Evolutionary conservation across 306 rosid genomes (phyloP), one percentile per base, ranked within the genome.

Genomic region (Fragaria nilgerrensis): DNA sequence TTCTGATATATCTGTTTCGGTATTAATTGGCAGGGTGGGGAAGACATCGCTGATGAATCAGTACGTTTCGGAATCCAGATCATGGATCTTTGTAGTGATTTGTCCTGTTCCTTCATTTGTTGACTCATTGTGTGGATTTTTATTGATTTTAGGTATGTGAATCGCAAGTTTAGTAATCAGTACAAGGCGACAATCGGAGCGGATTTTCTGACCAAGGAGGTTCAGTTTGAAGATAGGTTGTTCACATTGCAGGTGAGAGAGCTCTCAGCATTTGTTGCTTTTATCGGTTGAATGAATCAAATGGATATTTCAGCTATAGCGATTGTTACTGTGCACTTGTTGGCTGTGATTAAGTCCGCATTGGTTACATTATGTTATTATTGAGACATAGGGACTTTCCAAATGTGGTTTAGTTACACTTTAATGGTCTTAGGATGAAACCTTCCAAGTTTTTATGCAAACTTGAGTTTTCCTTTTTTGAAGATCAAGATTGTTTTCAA

Each of bases 181-280:
- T 96, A 96, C 81, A 96, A 96, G 80, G 99, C 99, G 20, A 96
- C 99, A 37, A 96, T 92, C 52, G 99, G 99, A 81, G 99, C 99
- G 11, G 99, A 96, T 88, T 96, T 96, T 84, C 97, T 96, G 68
- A 96, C 99, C 61, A 92, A 96, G 92, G 99, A 96, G 87, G 97
- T 96, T 88, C 99, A 92, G 68, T 91, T 96, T 83, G 99, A 96
- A 77, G 99, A 96, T 69, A 89, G 99, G 87, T 84, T 92, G 83
- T 96, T 96, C 91, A 96, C 99, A 55, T 85, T 96, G 83, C 99
- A 92, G 97, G 99, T 92, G 78, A 87, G 90, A 56, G 50, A 72
- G 68, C 50, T 47, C 47, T 78, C 39, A 39, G 29, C 75, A 8
- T 75, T 68, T n/a, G 0, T 36, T 55, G 65, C 23, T 78, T 52